phyloP scores from a whole-genome alignment of 768 basidiomycete species.

The Kwoniella newhampshirensis region DNA sequence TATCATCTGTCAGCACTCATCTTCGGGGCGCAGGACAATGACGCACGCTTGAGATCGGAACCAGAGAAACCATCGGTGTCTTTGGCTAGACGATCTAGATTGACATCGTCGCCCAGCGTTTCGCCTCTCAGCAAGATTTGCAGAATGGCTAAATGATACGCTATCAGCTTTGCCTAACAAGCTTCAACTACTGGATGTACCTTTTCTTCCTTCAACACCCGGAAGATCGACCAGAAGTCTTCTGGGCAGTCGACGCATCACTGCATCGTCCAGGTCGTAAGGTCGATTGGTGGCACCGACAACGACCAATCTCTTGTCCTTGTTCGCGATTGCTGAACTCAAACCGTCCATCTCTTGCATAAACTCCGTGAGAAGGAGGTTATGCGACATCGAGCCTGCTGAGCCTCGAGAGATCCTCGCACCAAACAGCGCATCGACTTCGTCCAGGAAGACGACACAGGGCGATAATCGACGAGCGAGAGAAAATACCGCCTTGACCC shows the following conservation, averaged over 20 bases:
- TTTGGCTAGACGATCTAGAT: conserved; percentile 37
- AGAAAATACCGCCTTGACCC: conserved; percentile 79
- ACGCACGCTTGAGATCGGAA: conserved; percentile 88
- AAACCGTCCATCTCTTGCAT: conserved; percentile 86
- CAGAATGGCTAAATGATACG: conserved; percentile 68
- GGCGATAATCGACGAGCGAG: conserved; percentile 82
- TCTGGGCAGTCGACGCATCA: conserved; percentile 81
- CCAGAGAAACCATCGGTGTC: conserved; percentile 71
- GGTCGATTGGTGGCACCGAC: conserved; percentile 87
- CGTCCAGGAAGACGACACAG: conserved; percentile 91
- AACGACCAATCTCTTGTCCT: conserved; percentile 78
- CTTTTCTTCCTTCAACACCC: conserved; percentile 77
- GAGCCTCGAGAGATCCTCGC: conserved; percentile 76
- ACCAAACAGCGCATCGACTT: conserved; percentile 89
- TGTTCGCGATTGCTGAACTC: conserved; percentile 61
- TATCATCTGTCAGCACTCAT: background rate
- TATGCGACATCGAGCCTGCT: conserved; percentile 76
- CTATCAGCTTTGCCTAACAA: conserved; percentile 3
- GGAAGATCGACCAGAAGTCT: conserved; percentile 85
- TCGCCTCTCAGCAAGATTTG: conserved; percentile 85
- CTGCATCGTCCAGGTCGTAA: conserved; percentile 65
- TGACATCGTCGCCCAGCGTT: conserved; percentile 55
- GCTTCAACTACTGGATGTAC: conserved; percentile 57
- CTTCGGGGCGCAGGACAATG: background rate
- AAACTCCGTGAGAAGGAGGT: conserved; percentile 62